phyloP scores from a whole-genome alignment of 1,139 yeast genomes.

The Kazachstania sp. region DNA sequence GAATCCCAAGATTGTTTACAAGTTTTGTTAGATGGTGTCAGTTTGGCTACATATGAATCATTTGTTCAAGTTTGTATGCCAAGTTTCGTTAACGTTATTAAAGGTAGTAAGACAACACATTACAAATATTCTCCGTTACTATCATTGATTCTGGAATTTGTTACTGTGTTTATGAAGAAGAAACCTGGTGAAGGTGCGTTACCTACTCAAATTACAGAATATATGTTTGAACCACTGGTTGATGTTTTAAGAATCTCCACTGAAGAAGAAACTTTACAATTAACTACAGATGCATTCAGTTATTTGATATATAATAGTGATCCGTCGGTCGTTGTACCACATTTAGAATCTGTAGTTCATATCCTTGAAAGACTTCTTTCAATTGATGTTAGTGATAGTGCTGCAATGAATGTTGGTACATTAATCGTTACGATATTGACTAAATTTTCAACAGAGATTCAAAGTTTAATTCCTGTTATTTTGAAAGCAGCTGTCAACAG shows the following conservation, averaged over 20 bases:
- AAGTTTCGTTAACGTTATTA: slow-evolving; percentile 23
- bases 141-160: slow-evolving; percentile 57
- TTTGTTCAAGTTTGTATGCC: slow-evolving; percentile 31
- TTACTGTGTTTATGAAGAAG: slow-evolving; percentile 35
- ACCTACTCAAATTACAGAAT: slow-evolving; percentile 41
- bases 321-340: slow-evolving; percentile 38
- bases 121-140: slow-evolving; percentile 47
- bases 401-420: slow-evolving; percentile 67
- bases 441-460: slow-evolving; percentile 42
- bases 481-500: slow-evolving; percentile 66
- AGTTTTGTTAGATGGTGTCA: slow-evolving; percentile 44
- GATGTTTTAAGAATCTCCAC: slow-evolving; percentile 43
- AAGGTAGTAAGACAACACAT: slow-evolving; percentile 14
- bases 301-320: slow-evolving; percentile 48
- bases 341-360: slow-evolving; percentile 44
- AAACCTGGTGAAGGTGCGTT: slow-evolving; percentile 22
- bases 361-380: slow-evolving; percentile 65
- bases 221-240: slow-evolving; percentile 40
- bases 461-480: slow-evolving; percentile 49
- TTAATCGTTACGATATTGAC: slow-evolving; percentile 58
- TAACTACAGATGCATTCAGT: slow-evolving; percentile 68
- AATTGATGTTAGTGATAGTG: slow-evolving; percentile 66
- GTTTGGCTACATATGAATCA: slow-evolving; percentile 38
- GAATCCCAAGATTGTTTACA: slow-evolving; percentile 58
- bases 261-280: slow-evolving; percentile 77